These are phyloP conservation scores for Lophiostoma macrostomum DNA, from an alignment of 495 filamentous ascomycete genomes.

Conservation along the genomic window DNA sequence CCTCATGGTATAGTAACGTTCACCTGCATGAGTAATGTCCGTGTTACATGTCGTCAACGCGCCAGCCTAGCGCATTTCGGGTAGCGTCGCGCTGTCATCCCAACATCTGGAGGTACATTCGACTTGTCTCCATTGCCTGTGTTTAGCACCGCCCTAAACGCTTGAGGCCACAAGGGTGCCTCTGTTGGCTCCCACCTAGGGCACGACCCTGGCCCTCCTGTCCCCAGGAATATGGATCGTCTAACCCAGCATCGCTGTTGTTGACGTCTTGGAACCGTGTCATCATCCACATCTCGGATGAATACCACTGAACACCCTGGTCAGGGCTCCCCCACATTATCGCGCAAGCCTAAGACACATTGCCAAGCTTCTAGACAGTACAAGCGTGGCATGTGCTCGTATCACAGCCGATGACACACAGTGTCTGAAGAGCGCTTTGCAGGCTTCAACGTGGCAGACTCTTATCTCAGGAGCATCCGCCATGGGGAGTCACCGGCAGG, in stretches of 20 bases:
- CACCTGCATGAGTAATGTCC: no score
- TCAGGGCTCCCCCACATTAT: slow-evolving; percentile 19
- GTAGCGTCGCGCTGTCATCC: slow-evolving; percentile 2
- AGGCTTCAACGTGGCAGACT: no score
- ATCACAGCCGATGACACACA: slow-evolving; percentile 13
- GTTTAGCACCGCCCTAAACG: no score
- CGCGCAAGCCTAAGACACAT: slow-evolving; percentile 5
- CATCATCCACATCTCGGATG: slow-evolving; percentile 1
- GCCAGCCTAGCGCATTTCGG: no score
- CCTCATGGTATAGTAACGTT: no score
- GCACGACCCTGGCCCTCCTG: slow-evolving; percentile 2
- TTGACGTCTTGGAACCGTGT: background rate
- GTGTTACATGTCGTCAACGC: background rate
- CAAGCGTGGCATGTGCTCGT: slow-evolving; percentile 2
- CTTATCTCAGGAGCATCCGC: background rate
- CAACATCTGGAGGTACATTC: background rate
- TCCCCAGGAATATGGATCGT: slow-evolving; percentile 4
- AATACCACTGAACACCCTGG: slow-evolving; percentile 16
- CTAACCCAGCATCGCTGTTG: background rate
- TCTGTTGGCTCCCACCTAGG: background rate
- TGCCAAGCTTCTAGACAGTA: slow-evolving; percentile 17
- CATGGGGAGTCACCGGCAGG: no score
- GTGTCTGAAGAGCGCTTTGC: background rate
- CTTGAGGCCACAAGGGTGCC: background rate
- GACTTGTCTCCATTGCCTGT: no score